Percentiles rank a stretch among this genome's conserved stretches.
Evolutionary conservation across 1,284 basidiomycete genomes (phyloP).

Genomic region (Cryptococcus depauperatus): DNA sequence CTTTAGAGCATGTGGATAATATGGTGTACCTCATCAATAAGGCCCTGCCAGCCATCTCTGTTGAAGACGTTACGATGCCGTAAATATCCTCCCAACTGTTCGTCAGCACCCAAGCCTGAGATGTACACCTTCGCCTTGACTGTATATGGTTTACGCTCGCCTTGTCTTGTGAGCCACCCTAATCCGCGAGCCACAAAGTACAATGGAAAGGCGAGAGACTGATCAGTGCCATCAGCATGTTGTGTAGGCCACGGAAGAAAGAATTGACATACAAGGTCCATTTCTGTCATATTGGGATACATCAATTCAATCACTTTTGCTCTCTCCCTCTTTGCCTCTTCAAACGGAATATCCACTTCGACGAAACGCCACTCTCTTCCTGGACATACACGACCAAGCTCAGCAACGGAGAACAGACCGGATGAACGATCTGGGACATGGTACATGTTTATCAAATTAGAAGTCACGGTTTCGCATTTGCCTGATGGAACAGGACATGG

Average conservation of each 20-base stretch:
- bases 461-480: no score
- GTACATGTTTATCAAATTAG: conserved; percentile 29
- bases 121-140: conserved; percentile 75
- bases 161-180: conserved; percentile 52
- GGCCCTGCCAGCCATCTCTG: conserved; percentile 58
- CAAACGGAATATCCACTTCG: conserved; percentile 73
- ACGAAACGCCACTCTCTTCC: conserved; percentile 83
- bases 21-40: conserved; percentile 65
- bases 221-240: conserved; percentile 1
- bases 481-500: conserved; percentile 12
- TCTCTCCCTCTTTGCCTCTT: conserved; percentile 58
- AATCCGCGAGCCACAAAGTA: conserved; percentile 82
- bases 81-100: conserved; percentile 88
- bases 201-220: conserved; percentile 85
- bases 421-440: conserved; percentile 80
- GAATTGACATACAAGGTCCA: conserved; percentile 67
- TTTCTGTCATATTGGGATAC: conserved; percentile 73
- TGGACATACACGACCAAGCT: conserved; percentile 64
- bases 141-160: conserved; percentile 52
- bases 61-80: conserved; percentile 74
- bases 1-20: background rate
- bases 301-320: conserved; percentile 62
- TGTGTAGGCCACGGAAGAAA: conserved; percentile 2
- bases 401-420: conserved; percentile 65
- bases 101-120: conserved; percentile 90